Conservation (phyloP, 2,329 filamentous ascomycete genomes). For the Alternaria hordeiaustralica region DNA sequence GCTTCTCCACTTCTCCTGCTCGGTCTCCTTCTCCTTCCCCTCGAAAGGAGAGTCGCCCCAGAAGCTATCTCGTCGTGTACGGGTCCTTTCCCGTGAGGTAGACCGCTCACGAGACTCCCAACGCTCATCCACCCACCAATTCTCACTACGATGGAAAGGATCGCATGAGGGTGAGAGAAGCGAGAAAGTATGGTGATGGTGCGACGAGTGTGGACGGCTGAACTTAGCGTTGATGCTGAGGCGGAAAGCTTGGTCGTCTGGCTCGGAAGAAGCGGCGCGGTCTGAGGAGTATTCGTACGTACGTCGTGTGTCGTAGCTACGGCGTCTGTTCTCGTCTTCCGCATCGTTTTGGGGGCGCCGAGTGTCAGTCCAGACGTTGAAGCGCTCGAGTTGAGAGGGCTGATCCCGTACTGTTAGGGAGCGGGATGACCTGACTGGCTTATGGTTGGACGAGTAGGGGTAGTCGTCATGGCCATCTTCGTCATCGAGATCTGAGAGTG, state of each 20-base stretch:
- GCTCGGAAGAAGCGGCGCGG: constrained; percentile 18
- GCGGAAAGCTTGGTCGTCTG: constrained; percentile 29
- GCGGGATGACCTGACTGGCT: constrained; percentile 24
- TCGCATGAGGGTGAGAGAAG: constrained; percentile 25
- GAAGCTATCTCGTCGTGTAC: constrained; percentile 12
- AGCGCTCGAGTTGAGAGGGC: constrained; percentile 40
- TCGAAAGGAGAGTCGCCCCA: constrained; percentile 16
- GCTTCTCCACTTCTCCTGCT: constrained; percentile 30
- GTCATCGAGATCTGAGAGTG: constrained; percentile 32
- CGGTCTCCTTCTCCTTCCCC: constrained; percentile 20
- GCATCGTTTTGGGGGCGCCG: constrained; percentile 10
- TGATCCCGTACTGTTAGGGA: constrained; percentile 35
- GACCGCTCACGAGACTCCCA: constrained; percentile 35
- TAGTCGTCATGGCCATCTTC: constrained; percentile 38
- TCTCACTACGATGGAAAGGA: constrained; percentile 31
- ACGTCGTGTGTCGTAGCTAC: constrained; percentile 7
- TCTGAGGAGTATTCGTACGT: constrained; percentile 12
- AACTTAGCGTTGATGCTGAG: constrained; percentile 31
- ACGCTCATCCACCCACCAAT: constrained; percentile 35
- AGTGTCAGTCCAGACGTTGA: constrained; percentile 38
- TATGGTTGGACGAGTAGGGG: constrained; percentile 28
- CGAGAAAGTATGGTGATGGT: constrained; percentile 12
- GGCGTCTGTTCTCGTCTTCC: constrained; percentile 8
- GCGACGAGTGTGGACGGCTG: constrained; percentile 24
- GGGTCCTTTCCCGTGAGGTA: constrained; percentile 9